Conservation (phyloP, 805 yeast genomes). For the Metschnikowia lunata region DNA sequence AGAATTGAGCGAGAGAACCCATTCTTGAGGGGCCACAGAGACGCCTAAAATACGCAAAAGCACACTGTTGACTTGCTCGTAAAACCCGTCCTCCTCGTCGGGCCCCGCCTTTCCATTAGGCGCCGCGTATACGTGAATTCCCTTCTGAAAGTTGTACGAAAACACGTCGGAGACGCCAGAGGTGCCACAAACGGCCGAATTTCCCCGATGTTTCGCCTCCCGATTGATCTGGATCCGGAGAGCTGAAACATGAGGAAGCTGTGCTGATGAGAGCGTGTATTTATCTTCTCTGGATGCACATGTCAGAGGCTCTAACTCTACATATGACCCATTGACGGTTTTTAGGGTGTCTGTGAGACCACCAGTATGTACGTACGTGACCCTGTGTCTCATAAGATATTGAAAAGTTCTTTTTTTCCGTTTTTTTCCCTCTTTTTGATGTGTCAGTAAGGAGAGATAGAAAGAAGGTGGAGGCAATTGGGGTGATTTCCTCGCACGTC, state of each 20-base stretch:
- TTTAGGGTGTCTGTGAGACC: constrained; percentile 2
- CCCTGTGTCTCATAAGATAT: constrained; percentile 13
- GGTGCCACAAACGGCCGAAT: not conserved
- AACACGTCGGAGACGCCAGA: constrained; percentile 18
- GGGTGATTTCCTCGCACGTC: too few relatives aligned
- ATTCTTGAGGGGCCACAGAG: constrained; percentile 14
- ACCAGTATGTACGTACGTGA: constrained; percentile 11
- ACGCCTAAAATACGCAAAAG: constrained; percentile 17
- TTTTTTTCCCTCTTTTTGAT: too few relatives aligned
- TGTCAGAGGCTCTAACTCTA: constrained; percentile 7
- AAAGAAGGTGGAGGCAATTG: too few relatives aligned
- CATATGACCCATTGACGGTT: constrained; percentile 2
- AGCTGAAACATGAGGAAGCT: constrained; percentile 6
- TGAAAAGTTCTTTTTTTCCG: too few relatives aligned
- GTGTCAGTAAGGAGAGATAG: too few relatives aligned
- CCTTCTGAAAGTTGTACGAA: constrained; percentile 23
- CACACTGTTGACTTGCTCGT: constrained; percentile 14
- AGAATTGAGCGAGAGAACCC: constrained; percentile 29
- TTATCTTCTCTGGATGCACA: constrained; percentile 12
- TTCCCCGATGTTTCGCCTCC: not conserved
- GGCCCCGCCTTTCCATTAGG: constrained; percentile 20
- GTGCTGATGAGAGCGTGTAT: constrained; percentile 1
- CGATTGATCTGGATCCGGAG: constrained; percentile 13
- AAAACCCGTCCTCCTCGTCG: constrained; percentile 18
- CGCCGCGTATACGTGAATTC: constrained; percentile 28